Evolutionary conservation across 768 basidiomycete genomes (phyloP).

Genomic region (Stropharia rugosoannulata): DNA sequence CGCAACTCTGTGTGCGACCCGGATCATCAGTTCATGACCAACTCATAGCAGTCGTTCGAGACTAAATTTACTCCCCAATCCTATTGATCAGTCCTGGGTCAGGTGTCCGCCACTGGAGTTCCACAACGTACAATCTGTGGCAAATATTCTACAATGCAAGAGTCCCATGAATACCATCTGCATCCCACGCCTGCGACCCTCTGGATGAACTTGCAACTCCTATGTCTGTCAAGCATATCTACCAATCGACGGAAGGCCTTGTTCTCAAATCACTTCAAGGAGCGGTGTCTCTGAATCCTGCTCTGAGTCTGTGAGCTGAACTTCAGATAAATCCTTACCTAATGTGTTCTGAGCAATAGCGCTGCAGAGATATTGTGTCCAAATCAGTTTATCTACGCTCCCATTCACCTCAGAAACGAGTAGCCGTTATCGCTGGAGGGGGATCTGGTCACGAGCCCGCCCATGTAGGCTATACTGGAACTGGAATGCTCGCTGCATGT

Average conservation of each 20-base stretch:
- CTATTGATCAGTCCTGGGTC: neutral
- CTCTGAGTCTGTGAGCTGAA: constrained; percentile 33
- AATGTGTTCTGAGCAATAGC: neutral
- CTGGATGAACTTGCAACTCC: too few species aligned
- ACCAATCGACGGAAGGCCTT: constrained; percentile 37
- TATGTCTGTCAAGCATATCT: constrained; percentile 40
- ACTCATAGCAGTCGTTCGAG: neutral
- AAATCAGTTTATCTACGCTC: constrained; percentile 32
- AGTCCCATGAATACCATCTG: too few species aligned
- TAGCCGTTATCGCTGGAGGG: constrained; percentile 47
- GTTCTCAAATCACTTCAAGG: constrained; percentile 43
- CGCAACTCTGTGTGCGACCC: too few species aligned
- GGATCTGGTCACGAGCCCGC: constrained; percentile 63
- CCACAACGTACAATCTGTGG: neutral
- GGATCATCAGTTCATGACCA: neutral
- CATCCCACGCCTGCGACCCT: too few species aligned
- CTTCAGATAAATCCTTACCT: neutral
- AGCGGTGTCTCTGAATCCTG: constrained; percentile 38
- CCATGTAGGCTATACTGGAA: constrained; percentile 54
- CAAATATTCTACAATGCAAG: constrained; percentile 18
- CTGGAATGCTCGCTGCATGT: constrained; percentile 53
- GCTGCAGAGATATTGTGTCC: constrained; percentile 31
- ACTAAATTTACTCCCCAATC: neutral
- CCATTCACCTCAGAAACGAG: constrained; percentile 20
- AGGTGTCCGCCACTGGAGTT: neutral